Conservation (phyloP, 306 rosid genomes). For the Comarum palustre region DNA sequence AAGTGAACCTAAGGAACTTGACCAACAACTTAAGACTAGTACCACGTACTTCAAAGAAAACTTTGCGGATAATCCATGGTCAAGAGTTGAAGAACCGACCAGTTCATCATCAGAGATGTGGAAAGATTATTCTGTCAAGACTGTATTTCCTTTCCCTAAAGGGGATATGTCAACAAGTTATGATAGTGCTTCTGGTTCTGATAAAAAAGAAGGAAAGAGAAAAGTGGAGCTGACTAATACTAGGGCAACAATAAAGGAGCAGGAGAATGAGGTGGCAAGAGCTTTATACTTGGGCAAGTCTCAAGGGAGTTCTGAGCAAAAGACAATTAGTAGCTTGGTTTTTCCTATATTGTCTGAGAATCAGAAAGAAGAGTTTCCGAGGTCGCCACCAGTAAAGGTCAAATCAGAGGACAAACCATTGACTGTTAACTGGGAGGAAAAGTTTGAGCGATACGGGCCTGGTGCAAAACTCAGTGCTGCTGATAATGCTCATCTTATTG, state of each 20-base stretch:
- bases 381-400: conserved; percentile 89
- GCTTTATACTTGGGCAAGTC: conserved; percentile 59
- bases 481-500: conserved; percentile 62
- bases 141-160: conserved; percentile 70
- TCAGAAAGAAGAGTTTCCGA: conserved; percentile 78
- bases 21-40: conserved; percentile 45
- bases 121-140: conserved; percentile 81
- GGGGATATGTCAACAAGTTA: conserved; percentile 55
- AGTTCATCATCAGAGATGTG: conserved; percentile 58
- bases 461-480: conserved; percentile 41
- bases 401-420: conserved; percentile 81
- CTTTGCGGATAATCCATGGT: conserved; percentile 58
- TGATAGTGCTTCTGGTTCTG: conserved; percentile 37
- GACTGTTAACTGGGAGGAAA: conserved; percentile 72
- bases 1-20: conserved; percentile 54
- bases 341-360: conserved; percentile 58
- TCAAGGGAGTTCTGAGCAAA: conserved; percentile 64
- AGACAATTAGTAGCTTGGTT: conserved; percentile 40
- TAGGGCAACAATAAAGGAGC: conserved; percentile 67
- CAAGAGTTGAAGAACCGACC: conserved; percentile 52
- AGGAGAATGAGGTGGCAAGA: conserved; percentile 88
- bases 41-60: conserved; percentile 51
- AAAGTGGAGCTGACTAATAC: conserved; percentile 50
- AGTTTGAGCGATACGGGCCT: conserved; percentile 66
- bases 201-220: conserved; percentile 63